phyloP scores from a whole-genome alignment of 495 filamentous ascomycete genomes.

The Lepidopterella palustris region DNA sequence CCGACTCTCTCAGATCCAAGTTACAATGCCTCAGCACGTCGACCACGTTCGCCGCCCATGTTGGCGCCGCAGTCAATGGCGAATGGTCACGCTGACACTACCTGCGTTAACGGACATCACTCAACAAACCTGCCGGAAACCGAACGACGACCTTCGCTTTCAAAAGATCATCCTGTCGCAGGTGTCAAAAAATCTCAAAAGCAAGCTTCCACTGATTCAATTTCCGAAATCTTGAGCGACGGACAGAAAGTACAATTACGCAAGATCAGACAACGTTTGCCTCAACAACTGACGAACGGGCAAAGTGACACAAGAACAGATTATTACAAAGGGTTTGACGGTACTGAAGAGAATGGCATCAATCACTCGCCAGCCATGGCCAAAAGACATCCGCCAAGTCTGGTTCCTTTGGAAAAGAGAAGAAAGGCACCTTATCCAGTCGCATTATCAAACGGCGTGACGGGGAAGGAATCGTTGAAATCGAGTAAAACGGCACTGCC shows the following conservation, averaged over 20 bases:
- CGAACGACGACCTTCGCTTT: not conserved
- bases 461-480: no score
- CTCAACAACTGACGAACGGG: not conserved
- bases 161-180: not conserved
- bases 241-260: not conserved
- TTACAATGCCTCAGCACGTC: not conserved
- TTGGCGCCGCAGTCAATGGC: not conserved
- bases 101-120: not conserved
- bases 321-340: not conserved
- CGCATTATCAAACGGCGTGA: not conserved
- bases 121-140: not conserved
- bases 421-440: not conserved
- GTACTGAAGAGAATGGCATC: not conserved
- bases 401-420: not conserved
- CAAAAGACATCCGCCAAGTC: not conserved
- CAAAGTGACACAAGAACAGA: not conserved
- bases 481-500: conserved; percentile 4
- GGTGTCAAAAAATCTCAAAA: not conserved
- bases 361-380: not conserved
- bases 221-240: not conserved
- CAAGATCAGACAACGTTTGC: not conserved
- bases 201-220: not conserved
- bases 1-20: not conserved
- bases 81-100: not conserved
- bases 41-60: not conserved